Percentiles rank a stretch among this genome's conserved stretches.
Evolutionary conservation across 768 basidiomycete genomes (phyloP).

Genomic region (Filobasidium floriforme): DNA sequence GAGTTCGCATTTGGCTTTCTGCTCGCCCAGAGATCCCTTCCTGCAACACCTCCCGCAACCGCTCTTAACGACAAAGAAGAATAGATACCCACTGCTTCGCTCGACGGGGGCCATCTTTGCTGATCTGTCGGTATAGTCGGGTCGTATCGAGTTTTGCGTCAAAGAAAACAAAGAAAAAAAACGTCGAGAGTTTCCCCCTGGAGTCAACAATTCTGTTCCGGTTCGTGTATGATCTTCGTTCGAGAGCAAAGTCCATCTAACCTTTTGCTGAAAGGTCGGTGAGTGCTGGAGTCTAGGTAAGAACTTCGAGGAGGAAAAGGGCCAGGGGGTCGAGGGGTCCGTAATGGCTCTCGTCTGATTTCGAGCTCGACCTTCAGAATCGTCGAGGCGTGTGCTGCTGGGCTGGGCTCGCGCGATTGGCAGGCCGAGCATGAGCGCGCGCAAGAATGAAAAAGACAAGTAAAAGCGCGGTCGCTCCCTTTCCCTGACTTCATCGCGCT

Average conservation of each 20-base stretch:
- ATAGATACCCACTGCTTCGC: constrained; percentile 11
- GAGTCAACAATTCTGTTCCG: not conserved
- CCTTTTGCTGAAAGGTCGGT: not conserved
- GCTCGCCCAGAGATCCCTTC: too few species aligned
- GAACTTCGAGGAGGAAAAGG: too few species aligned
- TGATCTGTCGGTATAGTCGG: not conserved
- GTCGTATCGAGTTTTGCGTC: not conserved
- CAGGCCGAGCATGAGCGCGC: too few species aligned
- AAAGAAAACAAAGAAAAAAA: not conserved
- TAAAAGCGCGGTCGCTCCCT: not conserved
- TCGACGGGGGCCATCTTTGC: constrained; percentile 10
- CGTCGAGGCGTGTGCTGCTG: too few species aligned
- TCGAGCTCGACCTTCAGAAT: too few species aligned
- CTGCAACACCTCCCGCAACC: not conserved
- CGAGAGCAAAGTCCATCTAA: not conserved
- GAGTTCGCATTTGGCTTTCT: too few species aligned
- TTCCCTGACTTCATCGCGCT: not conserved
- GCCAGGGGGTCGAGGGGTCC: too few species aligned
- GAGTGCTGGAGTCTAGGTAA: not conserved
- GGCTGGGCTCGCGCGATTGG: too few species aligned
- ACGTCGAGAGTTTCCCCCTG: not conserved
- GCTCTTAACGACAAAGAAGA: not conserved
- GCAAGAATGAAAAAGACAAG: not conserved
- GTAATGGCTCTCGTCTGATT: too few species aligned
- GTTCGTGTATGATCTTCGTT: not conserved